These are phyloP conservation scores for Alternaria sp. DNA, from an alignment of 2,329 filamentous ascomycete genomes.

Conservation along the genomic window DNA sequence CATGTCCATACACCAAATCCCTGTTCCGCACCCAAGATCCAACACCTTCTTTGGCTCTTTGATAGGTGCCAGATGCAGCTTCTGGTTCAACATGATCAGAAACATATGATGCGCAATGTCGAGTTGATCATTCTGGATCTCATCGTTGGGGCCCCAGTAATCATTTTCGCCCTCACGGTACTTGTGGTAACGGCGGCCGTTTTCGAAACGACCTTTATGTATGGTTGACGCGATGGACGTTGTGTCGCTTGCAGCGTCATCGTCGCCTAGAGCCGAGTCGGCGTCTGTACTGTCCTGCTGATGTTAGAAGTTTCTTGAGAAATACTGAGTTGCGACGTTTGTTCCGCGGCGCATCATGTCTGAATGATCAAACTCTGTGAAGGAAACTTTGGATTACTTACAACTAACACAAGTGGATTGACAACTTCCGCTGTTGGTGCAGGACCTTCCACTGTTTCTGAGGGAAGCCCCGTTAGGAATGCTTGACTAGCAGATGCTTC, in stretches of 20 bases:
- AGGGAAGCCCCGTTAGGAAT: not conserved
- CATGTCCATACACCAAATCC: conserved; percentile 41
- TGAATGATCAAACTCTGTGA: not conserved
- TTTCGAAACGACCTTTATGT: conserved; percentile 37
- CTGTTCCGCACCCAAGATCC: conserved; percentile 36
- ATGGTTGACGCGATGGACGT: conserved; percentile 41
- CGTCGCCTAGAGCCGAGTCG: conserved; percentile 24
- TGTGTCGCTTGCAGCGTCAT: conserved; percentile 29
- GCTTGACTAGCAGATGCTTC: not conserved
- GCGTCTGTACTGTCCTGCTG: conserved; percentile 15
- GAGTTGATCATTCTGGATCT: conserved; percentile 35
- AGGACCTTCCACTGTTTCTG: conserved; percentile 6
- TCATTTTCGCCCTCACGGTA: conserved; percentile 40
- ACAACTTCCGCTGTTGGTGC: conserved; percentile 14
- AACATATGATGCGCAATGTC: conserved; percentile 40
- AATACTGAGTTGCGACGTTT: not conserved
- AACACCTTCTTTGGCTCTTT: conserved; percentile 23
- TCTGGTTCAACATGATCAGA: conserved; percentile 27
- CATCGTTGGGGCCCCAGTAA: conserved; percentile 42
- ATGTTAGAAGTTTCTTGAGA: not conserved
- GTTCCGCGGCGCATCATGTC: not conserved
- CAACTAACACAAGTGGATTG: conserved; percentile 16
- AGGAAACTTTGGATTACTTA: not conserved
- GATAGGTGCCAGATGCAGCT: conserved; percentile 33
- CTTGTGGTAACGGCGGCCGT: conserved; percentile 44